phyloP scores from a whole-genome alignment of 2,329 filamentous ascomycete species.

The Dryadomyces quercivorus region DNA sequence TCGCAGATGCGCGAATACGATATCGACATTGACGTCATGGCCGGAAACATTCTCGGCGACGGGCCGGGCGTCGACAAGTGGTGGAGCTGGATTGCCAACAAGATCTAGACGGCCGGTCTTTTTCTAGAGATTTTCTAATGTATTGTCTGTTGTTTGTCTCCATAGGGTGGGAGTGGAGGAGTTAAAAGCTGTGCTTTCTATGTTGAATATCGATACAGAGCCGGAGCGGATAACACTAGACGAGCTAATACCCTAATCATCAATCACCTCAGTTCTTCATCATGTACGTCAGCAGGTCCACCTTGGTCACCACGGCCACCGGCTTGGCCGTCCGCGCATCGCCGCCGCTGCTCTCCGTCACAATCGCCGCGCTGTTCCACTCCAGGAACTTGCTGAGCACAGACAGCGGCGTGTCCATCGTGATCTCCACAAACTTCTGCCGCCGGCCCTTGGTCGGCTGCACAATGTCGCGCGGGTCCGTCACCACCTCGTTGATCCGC shows the following conservation, averaged over 20 bases:
- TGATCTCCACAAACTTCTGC: conserved; percentile 80
- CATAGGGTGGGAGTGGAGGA: background rate
- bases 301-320: conserved; percentile 87
- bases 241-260: background rate
- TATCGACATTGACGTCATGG: conserved; percentile 62
- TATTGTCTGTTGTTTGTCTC: no score
- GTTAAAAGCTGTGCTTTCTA: background rate
- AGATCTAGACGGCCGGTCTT: conserved; percentile 41
- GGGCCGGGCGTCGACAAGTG: conserved; percentile 66
- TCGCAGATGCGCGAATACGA: conserved; percentile 73
- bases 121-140: no score
- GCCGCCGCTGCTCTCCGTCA: conserved; percentile 58
- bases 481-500: conserved; percentile 76
- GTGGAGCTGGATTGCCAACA: conserved; percentile 82
- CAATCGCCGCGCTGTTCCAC: conserved; percentile 93
- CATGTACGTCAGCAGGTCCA: conserved; percentile 88
- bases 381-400: conserved; percentile 88
- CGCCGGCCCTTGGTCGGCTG: conserved; percentile 15
- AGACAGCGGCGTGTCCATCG: conserved; percentile 71
- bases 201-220: background rate
- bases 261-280: no score
- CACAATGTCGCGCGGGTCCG: conserved; percentile 62
- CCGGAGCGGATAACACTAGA: background rate
- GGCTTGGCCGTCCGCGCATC: conserved; percentile 56
- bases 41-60: conserved; percentile 57